Percentiles rank a stretch among this genome's conserved stretches.
Evolutionary conservation across 768 basidiomycete species (phyloP).

Genomic region (Lanmaoa pseudosensibilis): DNA sequence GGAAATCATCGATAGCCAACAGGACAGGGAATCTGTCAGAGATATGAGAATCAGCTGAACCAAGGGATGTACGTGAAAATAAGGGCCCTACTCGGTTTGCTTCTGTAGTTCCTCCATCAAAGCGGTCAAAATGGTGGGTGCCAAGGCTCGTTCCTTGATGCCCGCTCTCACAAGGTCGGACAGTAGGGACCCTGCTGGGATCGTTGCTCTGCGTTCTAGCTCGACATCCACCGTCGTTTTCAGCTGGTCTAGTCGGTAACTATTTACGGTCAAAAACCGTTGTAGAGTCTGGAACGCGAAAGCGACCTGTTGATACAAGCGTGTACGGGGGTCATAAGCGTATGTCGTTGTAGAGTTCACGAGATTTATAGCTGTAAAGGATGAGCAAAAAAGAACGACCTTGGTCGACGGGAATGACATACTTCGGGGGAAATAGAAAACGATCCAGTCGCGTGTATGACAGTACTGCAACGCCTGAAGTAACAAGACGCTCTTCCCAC

Average conservation of each 20-base stretch:
- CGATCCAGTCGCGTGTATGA: constrained; percentile 67
- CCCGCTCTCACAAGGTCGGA: constrained; percentile 59
- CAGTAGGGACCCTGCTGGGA: constrained; percentile 52
- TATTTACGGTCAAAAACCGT: constrained; percentile 62
- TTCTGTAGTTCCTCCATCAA: constrained; percentile 60
- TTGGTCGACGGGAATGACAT: constrained; percentile 14
- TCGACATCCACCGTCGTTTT: constrained; percentile 41
- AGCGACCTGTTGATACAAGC: constrained; percentile 71
- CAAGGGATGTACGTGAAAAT: not conserved
- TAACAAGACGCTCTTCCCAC: constrained; percentile 78
- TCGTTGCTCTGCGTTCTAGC: constrained; percentile 46
- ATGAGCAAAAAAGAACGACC: not conserved
- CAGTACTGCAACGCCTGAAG: constrained; percentile 77
- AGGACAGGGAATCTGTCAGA: constrained; percentile 67
- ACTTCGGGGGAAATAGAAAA: constrained; percentile 85
- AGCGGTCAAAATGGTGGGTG: constrained; percentile 56
- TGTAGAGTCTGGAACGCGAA: constrained; percentile 64
- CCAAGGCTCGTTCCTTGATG: constrained; percentile 47
- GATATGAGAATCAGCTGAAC: not conserved
- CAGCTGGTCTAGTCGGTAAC: constrained; percentile 41
- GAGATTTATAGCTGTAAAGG: constrained; percentile 46
- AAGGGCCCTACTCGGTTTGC: constrained; percentile 57
- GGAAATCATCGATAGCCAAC: constrained; percentile 86
- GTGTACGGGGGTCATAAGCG: constrained; percentile 71
- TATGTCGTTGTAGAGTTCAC: constrained; percentile 77